Evolutionary conservation across 306 rosid species (phyloP).

Genomic region (Alnus glutinosa): DNA sequence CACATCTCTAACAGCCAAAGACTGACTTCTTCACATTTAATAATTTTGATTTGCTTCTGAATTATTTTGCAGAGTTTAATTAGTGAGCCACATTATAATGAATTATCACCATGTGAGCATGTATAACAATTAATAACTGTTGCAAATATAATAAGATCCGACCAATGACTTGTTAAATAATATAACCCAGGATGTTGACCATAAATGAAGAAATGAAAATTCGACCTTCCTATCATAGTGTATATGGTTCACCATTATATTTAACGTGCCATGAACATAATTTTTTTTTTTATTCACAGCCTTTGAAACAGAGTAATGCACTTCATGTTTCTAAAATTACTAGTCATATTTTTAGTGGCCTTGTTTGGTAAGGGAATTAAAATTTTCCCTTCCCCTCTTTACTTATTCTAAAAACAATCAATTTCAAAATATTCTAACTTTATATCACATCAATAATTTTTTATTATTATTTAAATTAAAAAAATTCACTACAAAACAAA

Average conservation of each 20-base stretch:
- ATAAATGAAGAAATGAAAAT: neutral
- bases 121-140: neutral
- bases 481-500: too few relatives aligned
- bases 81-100: neutral
- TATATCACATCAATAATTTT: too few relatives aligned
- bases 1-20: neutral
- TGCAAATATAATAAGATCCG: neutral
- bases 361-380: too few relatives aligned
- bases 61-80: neutral
- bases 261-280: neutral
- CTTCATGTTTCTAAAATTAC: neutral
- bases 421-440: too few relatives aligned
- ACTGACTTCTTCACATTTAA: neutral
- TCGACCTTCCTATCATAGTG: neutral
- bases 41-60: neutral
- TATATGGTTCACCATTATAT: neutral
- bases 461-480: too few relatives aligned
- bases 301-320: neutral
- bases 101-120: neutral
- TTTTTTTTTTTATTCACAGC: neutral
- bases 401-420: too few relatives aligned
- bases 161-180: neutral
- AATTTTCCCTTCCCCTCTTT: too few relatives aligned
- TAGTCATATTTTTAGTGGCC: neutral
- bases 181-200: neutral